A percentile compares a stretch with the other conserved stretches of the same genome.
phyloP scores from a whole-genome alignment of 2,329 filamentous ascomycete genomes.

The Beauveria asiatica region DNA sequence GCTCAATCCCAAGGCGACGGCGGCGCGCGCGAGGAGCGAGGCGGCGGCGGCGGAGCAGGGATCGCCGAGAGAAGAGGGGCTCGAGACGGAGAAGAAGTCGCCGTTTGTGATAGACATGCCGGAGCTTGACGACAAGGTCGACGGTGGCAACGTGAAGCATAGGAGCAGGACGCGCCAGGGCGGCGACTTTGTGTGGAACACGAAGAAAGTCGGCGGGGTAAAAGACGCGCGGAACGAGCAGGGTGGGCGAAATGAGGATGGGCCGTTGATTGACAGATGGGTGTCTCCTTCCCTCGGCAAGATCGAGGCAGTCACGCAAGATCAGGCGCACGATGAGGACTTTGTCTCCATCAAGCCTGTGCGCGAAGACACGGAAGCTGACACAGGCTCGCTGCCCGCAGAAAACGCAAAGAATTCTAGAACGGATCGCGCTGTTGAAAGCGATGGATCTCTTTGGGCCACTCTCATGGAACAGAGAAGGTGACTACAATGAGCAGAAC shows the following conservation, averaged over 20 bases:
- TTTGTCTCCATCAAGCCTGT: background rate
- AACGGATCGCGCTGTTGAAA: background rate
- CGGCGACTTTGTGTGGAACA: conserved; percentile 27
- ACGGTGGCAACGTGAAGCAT: background rate
- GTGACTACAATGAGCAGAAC: background rate
- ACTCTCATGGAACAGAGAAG: background rate
- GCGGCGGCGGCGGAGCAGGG: conserved; percentile 12
- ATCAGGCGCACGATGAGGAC: background rate
- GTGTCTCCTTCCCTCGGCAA: background rate
- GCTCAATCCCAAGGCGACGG: conserved; percentile 2
- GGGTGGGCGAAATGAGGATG: background rate
- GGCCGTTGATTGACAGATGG: conserved; percentile 5
- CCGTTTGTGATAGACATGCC: conserved; percentile 3
- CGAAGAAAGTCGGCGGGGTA: conserved; percentile 7
- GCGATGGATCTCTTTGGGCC: background rate
- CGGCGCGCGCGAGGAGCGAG: conserved; percentile 13
- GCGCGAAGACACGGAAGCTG: background rate
- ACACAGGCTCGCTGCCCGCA: too few relatives aligned
- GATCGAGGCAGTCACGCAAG: background rate
- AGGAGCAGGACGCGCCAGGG: conserved; percentile 8
- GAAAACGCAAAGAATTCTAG: background rate
- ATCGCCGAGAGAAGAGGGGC: conserved; percentile 12
- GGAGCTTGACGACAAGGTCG: background rate
- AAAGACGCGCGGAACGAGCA: background rate
- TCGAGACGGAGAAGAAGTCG: background rate